These are phyloP conservation scores for Leucaena leucocephala DNA, from an alignment of 306 rosid species.

Conservation along the genomic window DNA sequence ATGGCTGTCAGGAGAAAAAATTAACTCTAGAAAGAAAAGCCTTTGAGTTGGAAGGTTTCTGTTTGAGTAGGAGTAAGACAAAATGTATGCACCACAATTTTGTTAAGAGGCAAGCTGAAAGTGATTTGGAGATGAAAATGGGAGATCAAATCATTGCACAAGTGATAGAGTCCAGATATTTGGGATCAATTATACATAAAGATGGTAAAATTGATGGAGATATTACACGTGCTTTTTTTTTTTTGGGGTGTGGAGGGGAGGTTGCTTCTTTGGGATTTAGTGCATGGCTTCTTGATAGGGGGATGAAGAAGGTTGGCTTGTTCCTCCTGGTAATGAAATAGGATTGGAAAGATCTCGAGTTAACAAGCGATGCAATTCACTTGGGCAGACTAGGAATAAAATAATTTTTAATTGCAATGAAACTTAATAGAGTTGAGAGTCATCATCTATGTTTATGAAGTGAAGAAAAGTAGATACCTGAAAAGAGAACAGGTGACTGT, in stretches of 20 bases:
- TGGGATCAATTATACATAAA: too few relatives aligned
- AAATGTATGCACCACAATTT: too few relatives aligned
- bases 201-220: too few relatives aligned
- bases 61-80: too few relatives aligned
- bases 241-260: not conserved
- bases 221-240: too few relatives aligned
- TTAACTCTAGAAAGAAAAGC: too few relatives aligned
- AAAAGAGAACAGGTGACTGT: slow-evolving; percentile 87
- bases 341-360: not conserved
- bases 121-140: too few relatives aligned
- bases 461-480: slow-evolving; percentile 52
- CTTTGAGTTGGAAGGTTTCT: too few relatives aligned
- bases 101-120: too few relatives aligned
- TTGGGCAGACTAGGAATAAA: not conserved
- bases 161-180: too few relatives aligned
- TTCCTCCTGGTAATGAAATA: not conserved
- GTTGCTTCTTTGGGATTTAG: not conserved
- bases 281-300: not conserved
- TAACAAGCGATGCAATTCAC: not conserved
- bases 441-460: slow-evolving; percentile 31
- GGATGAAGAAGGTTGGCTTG: not conserved
- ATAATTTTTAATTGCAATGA: slow-evolving; percentile 31
- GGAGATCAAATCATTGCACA: too few relatives aligned
- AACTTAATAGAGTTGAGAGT: slow-evolving; percentile 47
- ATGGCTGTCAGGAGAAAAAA: too few relatives aligned